A percentile compares a stretch with the other conserved stretches of the same genome.
phyloP scores from a whole-genome alignment of 352 stramenopile species.

The Pythium guiyangense region DNA sequence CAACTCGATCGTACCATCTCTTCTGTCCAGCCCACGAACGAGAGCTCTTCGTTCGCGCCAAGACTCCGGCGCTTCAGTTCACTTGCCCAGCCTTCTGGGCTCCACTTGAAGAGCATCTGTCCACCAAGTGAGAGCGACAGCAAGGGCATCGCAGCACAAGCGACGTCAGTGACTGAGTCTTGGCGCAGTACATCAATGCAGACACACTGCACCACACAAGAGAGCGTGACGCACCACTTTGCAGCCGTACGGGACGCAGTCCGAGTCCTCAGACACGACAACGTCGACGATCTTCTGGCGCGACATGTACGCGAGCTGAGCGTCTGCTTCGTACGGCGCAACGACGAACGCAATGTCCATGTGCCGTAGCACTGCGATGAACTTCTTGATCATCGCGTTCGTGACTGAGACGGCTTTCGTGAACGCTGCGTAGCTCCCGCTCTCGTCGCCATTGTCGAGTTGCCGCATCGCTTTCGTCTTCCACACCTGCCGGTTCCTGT shows the following conservation, averaged over 20 bases:
- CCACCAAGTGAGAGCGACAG: background rate
- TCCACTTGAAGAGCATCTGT: slow-evolving; percentile 93
- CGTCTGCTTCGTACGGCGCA: slow-evolving; percentile 96
- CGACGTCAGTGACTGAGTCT: background rate
- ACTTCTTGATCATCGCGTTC: slow-evolving; percentile 70
- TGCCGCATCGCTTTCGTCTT: slow-evolving; percentile 33
- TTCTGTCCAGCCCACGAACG: slow-evolving; percentile 81
- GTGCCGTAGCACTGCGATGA: slow-evolving; percentile 52
- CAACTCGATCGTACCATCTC: slow-evolving; percentile 54
- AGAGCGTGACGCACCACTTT: slow-evolving; percentile 29
- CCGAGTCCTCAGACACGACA: slow-evolving; percentile 96
- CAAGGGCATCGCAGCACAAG: background rate
- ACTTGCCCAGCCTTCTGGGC: slow-evolving; percentile 76
- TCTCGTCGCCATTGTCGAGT: slow-evolving; percentile 19
- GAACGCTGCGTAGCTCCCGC: slow-evolving; percentile 25
- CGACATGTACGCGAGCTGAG: slow-evolving; percentile 94
- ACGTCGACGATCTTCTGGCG: slow-evolving; percentile 86
- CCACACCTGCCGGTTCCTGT: slow-evolving; percentile 35
- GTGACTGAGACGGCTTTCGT: slow-evolving; percentile 57
- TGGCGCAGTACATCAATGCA: background rate
- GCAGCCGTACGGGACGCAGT: slow-evolving; percentile 94
- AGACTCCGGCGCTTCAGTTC: slow-evolving; percentile 84
- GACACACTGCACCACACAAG: background rate
- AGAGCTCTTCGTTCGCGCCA: slow-evolving; percentile 74
- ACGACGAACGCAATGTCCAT: slow-evolving; percentile 91